Conservation (phyloP, 345 rosid genomes). For the Pugionium cornutum region DNA sequence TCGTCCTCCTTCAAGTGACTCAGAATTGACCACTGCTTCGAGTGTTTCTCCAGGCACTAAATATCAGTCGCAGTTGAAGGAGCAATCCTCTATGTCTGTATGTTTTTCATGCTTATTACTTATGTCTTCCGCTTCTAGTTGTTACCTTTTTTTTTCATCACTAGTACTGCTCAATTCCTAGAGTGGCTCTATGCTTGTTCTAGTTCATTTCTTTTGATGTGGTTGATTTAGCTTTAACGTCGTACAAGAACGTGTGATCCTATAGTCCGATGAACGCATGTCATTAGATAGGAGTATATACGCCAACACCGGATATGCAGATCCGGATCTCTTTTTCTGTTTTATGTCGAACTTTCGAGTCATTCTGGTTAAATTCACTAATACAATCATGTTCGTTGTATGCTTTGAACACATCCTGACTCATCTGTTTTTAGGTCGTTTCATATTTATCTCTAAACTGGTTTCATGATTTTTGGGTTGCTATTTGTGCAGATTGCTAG, state of each 20-base stretch:
- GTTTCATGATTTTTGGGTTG: slow-evolving; percentile 47
- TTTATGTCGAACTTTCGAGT: neutral
- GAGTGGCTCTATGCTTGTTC: neutral
- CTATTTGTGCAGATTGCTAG: slow-evolving; percentile 42
- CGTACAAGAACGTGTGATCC: neutral
- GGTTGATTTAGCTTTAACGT: neutral
- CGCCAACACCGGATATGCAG: neutral
- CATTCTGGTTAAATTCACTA: neutral
- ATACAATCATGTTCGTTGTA: neutral
- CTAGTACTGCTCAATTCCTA: neutral
- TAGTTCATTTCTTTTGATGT: neutral
- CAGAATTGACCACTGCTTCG: slow-evolving; percentile 20
- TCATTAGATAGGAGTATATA: slow-evolving; percentile 4
- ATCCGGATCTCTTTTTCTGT: neutral
- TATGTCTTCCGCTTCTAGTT: slow-evolving; percentile 9
- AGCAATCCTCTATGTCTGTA: slow-evolving; percentile 42
- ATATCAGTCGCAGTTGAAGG: slow-evolving; percentile 26
- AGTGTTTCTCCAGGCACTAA: slow-evolving; percentile 22
- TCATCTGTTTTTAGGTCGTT: slow-evolving; percentile 12
- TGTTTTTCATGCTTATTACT: slow-evolving; percentile 21
- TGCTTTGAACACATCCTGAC: neutral
- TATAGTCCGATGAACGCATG: slow-evolving; percentile 2
- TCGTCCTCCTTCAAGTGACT: slow-evolving; percentile 28
- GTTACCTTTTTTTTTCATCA: neutral
- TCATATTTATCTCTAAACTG: slow-evolving; percentile 20